Evolutionary conservation across 805 yeast species (phyloP), one percentile per base, ranked within the genome.

Genomic region (Cyberlindnera mrakii): DNA sequence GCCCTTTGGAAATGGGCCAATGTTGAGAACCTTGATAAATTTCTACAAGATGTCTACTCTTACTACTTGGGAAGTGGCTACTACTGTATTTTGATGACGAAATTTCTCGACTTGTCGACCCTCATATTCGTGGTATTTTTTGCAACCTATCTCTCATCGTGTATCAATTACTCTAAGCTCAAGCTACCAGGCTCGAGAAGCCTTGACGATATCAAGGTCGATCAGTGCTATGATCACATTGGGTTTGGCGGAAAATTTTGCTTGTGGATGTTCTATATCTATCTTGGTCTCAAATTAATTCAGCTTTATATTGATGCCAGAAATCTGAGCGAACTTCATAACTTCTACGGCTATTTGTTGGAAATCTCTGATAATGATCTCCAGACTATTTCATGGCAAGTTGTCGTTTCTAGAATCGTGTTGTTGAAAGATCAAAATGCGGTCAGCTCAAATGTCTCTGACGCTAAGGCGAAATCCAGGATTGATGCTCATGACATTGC

Each of bases 1-100:
- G 96, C 98, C 0, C 67, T 85, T 15, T 93, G 97, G 88, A 74
- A 87, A 47, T 93, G 99, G 98, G 96, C 98, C 1, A 93, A 93
- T 56, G 87, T 93, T 19, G 87, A 85, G 52, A 93, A 93, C 61
- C 72, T 93, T 60, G 99, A 93, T 65, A 75, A 78, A 37, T 93
- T 91, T 54, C 68, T 93, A 16, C 79, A 78, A 41, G 95, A 91
- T 52, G 76, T 90, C 10, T 93, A 93, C 63, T 72, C 74, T 40
- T 93, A 89, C 59, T 93, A 85, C 60, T 67, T 83, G 23, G 95
- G 95, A 3, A 86, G 82, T 58, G 99, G 99, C 0, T 73, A 82
- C 45, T 71, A 73, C 38, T 86, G 95, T 58, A 87, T 91, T n/a
- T 60, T 87, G 11, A 60, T 88, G 25, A 70, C 81, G 16, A 76